Evolutionary conservation across 495 filamentous ascomycete genomes (phyloP).

Genomic region (Aspergillus wentii): DNA sequence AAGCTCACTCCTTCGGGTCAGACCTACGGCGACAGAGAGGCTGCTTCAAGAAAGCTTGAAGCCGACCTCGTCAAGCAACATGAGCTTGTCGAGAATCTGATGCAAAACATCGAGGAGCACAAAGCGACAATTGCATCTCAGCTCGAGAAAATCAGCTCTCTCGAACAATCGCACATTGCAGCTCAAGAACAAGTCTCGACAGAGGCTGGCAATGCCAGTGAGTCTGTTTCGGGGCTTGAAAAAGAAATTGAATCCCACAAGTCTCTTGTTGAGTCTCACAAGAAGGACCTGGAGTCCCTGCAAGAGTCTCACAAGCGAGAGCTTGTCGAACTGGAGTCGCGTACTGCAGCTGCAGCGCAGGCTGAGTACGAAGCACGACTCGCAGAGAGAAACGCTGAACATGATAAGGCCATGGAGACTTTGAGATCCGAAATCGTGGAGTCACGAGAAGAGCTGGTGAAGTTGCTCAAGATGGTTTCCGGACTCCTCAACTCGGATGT

Average conservation of each 20-base stretch:
- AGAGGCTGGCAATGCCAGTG: conserved; percentile 21
- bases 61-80: conserved; percentile 55
- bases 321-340: conserved; percentile 41
- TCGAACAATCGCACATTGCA: conserved; percentile 60
- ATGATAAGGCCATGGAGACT: conserved; percentile 53
- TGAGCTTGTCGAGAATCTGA: conserved; percentile 60
- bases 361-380: conserved; percentile 43
- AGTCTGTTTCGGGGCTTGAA: conserved; percentile 49
- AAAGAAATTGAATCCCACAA: conserved; percentile 50
- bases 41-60: conserved; percentile 41
- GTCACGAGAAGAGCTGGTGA: conserved; percentile 63
- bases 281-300: conserved; percentile 47
- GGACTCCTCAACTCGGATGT: conserved; percentile 46
- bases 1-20: conserved; percentile 27
- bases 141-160: conserved; percentile 54
- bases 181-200: conserved; percentile 54
- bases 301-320: conserved; percentile 51
- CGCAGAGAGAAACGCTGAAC: conserved; percentile 44
- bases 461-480: conserved; percentile 49
- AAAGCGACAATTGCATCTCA: conserved; percentile 63
- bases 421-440: conserved; percentile 67
- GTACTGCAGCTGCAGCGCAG: conserved; percentile 33
- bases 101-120: conserved; percentile 73
- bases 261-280: conserved; percentile 47
- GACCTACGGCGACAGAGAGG: conserved; percentile 39